Conservation (phyloP, 305 asterid species). For the Fraxinus greggii region DNA sequence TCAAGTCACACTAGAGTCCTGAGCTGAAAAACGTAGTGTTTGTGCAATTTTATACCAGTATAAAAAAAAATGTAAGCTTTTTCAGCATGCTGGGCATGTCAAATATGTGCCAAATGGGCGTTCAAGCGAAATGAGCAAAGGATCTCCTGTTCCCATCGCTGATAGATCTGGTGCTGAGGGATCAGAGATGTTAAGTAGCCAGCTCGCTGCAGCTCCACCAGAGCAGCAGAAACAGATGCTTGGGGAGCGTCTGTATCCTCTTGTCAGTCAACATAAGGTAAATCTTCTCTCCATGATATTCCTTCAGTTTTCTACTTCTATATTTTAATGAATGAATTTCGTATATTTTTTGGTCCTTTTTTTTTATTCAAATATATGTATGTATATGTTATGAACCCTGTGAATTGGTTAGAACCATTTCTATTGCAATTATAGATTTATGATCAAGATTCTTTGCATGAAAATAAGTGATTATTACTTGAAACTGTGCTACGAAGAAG, state of each 20-base stretch:
- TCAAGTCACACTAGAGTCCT: not conserved
- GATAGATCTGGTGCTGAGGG: slow-evolving; percentile 46
- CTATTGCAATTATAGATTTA: not conserved
- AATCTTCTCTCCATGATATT: not conserved
- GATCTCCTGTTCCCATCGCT: slow-evolving; percentile 23
- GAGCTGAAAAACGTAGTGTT: not conserved
- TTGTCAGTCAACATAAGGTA: slow-evolving; percentile 66
- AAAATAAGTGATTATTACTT: not conserved
- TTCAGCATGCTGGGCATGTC: slow-evolving; percentile 32
- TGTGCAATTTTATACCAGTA: not conserved
- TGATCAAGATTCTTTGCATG: not conserved
- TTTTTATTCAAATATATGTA: not conserved
- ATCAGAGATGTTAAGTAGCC: slow-evolving; percentile 56
- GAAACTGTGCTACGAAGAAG: not conserved
- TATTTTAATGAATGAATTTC: not conserved
- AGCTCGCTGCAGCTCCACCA: slow-evolving; percentile 66
- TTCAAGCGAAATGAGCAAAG: slow-evolving; percentile 30
- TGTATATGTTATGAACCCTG: not conserved
- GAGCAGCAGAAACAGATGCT: slow-evolving; percentile 72
- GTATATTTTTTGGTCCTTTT: not conserved
- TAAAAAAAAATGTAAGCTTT: slow-evolving; percentile 2
- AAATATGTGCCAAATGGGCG: slow-evolving; percentile 30
- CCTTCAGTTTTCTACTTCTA: not conserved
- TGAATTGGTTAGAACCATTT: not conserved
- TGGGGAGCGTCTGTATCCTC: slow-evolving; percentile 78